These are phyloP conservation scores for Hypericum androsaemum DNA, from an alignment of 345 rosid genomes.

Conservation along the genomic window DNA sequence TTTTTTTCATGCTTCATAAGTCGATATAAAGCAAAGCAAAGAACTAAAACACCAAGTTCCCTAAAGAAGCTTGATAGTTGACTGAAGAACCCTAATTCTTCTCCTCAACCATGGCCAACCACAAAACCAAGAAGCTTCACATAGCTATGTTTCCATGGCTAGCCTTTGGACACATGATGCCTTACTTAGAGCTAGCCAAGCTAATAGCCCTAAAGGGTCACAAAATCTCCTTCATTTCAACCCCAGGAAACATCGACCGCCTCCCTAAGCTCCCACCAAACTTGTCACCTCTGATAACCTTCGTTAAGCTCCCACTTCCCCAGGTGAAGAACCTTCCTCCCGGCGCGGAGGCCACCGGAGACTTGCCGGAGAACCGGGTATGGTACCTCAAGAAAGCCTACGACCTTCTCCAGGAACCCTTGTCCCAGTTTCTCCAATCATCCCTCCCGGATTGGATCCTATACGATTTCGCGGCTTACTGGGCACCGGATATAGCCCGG, in stretches of 20 bases:
- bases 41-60: no score
- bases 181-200: slow-evolving; percentile 11
- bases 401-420: slow-evolving; percentile 3
- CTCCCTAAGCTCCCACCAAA: slow-evolving; percentile 7
- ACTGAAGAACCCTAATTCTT: no score
- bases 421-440: background rate
- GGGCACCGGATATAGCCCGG: no score
- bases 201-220: slow-evolving; percentile 13
- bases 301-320: slow-evolving; percentile 8
- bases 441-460: slow-evolving; percentile 5
- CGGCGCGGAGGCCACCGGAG: slow-evolving; percentile 9
- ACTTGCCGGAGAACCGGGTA: background rate
- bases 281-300: background rate
- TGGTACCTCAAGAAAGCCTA: slow-evolving; percentile 8
- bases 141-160: slow-evolving; percentile 18
- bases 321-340: background rate
- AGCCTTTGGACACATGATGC: slow-evolving; percentile 18
- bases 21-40: no score
- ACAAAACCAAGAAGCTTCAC: slow-evolving; percentile 1
- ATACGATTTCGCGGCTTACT: slow-evolving; percentile 6
- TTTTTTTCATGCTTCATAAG: no score
- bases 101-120: no score
- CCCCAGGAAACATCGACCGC: slow-evolving; percentile 12
- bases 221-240: slow-evolving; percentile 8
- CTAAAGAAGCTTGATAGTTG: no score